phyloP scores from a whole-genome alignment of 2,329 filamentous ascomycete species.

The Myriosclerotinia scirpicola region DNA sequence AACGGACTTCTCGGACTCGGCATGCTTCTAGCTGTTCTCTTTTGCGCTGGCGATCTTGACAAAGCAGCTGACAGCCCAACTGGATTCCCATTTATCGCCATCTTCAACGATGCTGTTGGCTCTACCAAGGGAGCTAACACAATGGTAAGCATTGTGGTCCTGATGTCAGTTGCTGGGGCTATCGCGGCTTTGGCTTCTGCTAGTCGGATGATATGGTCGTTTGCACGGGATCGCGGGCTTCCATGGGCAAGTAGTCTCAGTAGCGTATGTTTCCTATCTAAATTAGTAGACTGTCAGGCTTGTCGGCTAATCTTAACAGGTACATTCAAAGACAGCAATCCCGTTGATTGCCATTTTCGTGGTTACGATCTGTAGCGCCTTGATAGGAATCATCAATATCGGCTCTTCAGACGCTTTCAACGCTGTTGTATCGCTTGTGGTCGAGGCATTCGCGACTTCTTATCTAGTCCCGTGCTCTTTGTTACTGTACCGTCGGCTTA shows the following conservation, averaged over 20 bases:
- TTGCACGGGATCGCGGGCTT: slow-evolving; percentile 47
- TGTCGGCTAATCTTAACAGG: background rate
- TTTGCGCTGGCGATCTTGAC: slow-evolving; percentile 42
- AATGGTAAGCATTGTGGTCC: slow-evolving; percentile 44
- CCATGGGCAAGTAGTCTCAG: slow-evolving; percentile 31
- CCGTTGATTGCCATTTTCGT: slow-evolving; percentile 25
- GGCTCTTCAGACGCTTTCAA: too few species aligned
- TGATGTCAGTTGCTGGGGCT: slow-evolving; percentile 46
- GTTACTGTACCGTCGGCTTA: too few species aligned
- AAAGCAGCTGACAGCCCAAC: slow-evolving; percentile 44
- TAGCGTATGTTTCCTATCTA: background rate
- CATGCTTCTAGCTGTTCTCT: slow-evolving; percentile 41
- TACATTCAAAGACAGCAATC: slow-evolving; percentile 26
- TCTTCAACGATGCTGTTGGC: slow-evolving; percentile 49
- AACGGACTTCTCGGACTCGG: slow-evolving; percentile 50
- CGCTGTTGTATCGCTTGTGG: too few species aligned
- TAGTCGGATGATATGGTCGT: slow-evolving; percentile 46
- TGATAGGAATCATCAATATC: too few species aligned
- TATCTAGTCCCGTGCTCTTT: too few species aligned
- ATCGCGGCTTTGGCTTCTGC: slow-evolving; percentile 42
- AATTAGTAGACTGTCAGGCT: too few species aligned
- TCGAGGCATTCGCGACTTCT: too few species aligned
- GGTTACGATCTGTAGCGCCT: slow-evolving; percentile 34
- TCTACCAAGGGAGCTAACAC: slow-evolving; percentile 43
- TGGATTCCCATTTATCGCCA: slow-evolving; percentile 50